Percentiles rank a stretch among this genome's conserved stretches.
phyloP scores from a whole-genome alignment of 345 rosid species.

The Gossypium herbaceum region DNA sequence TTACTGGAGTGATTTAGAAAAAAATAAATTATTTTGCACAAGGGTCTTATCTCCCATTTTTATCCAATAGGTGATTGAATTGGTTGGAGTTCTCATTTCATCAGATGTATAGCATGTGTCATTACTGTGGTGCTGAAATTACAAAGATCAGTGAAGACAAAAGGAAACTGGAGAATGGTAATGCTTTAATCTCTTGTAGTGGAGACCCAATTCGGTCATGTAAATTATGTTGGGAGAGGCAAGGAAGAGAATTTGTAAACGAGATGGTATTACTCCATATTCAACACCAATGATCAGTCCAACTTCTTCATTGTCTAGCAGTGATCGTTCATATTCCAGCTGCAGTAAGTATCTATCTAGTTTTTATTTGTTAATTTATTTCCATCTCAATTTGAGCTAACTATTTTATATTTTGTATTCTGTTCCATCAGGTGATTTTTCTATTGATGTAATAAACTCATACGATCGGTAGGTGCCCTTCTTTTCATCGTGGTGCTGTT shows the following conservation, averaged over 20 bases:
- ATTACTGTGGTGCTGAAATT: conserved; percentile 41
- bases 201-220: conserved; percentile 34
- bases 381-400: conserved; percentile 19
- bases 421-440: conserved; percentile 57
- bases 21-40: conserved; percentile 1
- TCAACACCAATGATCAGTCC: conserved; percentile 53
- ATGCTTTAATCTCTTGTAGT: conserved; percentile 26
- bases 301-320: conserved; percentile 53
- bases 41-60: not conserved
- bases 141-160: conserved; percentile 27
- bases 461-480: conserved; percentile 41
- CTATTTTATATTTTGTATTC: conserved; percentile 8
- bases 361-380: not conserved
- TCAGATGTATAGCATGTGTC: conserved; percentile 43
- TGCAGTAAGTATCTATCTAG: conserved; percentile 40
- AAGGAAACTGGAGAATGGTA: conserved; percentile 29
- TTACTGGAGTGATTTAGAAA: not conserved
- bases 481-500: conserved; percentile 3
- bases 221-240: conserved; percentile 54
- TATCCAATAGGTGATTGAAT: conserved; percentile 25
- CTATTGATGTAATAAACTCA: conserved; percentile 58
- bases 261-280: conserved; percentile 23
- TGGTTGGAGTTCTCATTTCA: conserved; percentile 19
- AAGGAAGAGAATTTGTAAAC: conserved; percentile 23
- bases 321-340: conserved; percentile 64